Conservation (phyloP, 164 flowering plant genomes). For the Liriodendron chinense region DNA sequence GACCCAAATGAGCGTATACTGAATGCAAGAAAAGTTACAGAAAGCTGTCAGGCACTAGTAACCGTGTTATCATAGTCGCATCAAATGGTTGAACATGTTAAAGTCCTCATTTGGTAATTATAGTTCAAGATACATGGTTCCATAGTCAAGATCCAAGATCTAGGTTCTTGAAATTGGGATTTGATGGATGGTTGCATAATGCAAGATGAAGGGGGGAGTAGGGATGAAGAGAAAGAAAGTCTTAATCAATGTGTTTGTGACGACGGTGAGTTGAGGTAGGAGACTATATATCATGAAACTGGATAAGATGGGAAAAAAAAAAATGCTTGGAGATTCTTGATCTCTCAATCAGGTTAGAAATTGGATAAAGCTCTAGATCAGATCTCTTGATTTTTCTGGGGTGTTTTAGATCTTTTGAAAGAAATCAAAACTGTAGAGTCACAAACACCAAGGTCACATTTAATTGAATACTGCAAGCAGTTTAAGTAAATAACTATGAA, state of each 20-base stretch:
- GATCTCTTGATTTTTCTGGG: background rate
- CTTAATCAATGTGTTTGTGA: too few relatives aligned
- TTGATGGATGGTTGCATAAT: too few relatives aligned
- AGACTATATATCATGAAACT: background rate
- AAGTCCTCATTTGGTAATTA: background rate
- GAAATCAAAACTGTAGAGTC: too few relatives aligned
- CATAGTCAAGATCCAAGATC: too few relatives aligned
- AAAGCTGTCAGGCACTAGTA: background rate
- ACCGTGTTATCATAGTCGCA: background rate
- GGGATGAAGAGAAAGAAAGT: background rate
- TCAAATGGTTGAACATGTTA: background rate
- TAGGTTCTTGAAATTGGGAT: too few relatives aligned
- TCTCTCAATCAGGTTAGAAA: background rate
- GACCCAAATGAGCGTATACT: background rate
- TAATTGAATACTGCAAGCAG: too few relatives aligned
- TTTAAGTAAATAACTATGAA: too few relatives aligned
- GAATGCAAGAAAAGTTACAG: background rate
- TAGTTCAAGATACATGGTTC: too few relatives aligned
- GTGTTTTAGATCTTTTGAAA: too few relatives aligned
- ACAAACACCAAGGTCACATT: too few relatives aligned
- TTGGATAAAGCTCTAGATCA: background rate
- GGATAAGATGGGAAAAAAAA: background rate
- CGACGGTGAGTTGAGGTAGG: too few relatives aligned
- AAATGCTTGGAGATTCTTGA: background rate
- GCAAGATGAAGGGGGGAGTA: too few relatives aligned